phyloP scores from a whole-genome alignment of 1,284 basidiomycete genomes.

The Macrocystidia cucumis region DNA sequence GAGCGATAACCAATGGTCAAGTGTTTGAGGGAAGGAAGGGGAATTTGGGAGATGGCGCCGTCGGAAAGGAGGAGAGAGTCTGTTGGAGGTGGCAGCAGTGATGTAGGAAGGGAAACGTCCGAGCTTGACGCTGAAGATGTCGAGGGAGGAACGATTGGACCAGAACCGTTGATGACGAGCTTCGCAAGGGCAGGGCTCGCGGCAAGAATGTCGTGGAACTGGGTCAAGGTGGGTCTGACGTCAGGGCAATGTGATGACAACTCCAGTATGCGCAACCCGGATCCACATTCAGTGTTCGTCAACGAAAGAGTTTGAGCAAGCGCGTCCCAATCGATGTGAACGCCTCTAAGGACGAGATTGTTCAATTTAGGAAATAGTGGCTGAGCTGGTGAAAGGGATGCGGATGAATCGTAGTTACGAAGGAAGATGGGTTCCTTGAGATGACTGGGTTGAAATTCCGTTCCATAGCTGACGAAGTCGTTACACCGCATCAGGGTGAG shows the following conservation, averaged over 20 bases:
- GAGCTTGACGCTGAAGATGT: no score
- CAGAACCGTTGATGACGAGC: slow-evolving; percentile 38
- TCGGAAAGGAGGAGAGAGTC: slow-evolving; percentile 14
- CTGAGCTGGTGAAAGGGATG: slow-evolving; percentile 7
- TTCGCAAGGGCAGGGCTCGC: slow-evolving; percentile 27
- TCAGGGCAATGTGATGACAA: slow-evolving; percentile 38
- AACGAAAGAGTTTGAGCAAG: slow-evolving; percentile 24
- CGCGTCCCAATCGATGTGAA: slow-evolving; percentile 38
- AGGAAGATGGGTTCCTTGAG: slow-evolving; percentile 29
- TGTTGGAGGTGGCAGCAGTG: slow-evolving; percentile 12
- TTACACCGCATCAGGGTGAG: slow-evolving; percentile 50
- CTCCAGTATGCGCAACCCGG: slow-evolving; percentile 29
- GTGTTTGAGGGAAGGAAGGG: slow-evolving; percentile 24
- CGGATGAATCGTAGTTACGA: slow-evolving; percentile 16
- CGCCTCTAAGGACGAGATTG: slow-evolving; percentile 36
- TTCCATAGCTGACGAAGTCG: slow-evolving; percentile 38
- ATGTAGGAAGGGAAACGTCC: slow-evolving; percentile 15
- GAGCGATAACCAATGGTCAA: slow-evolving; percentile 32
- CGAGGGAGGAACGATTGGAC: no score
- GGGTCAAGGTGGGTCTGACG: slow-evolving; percentile 34
- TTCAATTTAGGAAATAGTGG: slow-evolving; percentile 32
- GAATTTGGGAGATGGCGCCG: slow-evolving; percentile 17
- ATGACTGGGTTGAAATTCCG: slow-evolving; percentile 31
- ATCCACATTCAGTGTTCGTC: no score
- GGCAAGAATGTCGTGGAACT: slow-evolving; percentile 30